Evolutionary conservation across 257 asterid species (phyloP), one percentile per base, ranked within the genome.

Genomic region (Lavandula angustifolia): DNA sequence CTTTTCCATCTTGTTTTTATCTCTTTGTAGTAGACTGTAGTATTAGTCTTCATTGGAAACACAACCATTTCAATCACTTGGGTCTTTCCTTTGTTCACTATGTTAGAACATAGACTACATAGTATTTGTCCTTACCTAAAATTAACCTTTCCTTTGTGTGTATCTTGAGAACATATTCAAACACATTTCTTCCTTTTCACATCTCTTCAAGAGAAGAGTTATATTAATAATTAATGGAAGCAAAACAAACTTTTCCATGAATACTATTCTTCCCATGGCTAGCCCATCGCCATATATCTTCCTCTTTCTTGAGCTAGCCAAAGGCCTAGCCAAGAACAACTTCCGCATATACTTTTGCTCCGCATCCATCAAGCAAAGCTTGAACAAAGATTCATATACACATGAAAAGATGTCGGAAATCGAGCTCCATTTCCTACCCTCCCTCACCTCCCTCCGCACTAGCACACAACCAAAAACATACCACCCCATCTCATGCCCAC

Each of bases 391-490:
- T 4, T n/a, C n/a, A n/a, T n/a, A n/a, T n/a, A n/a, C n/a, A n/a
- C n/a, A n/a, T n/a, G 2, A 2, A 4, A 1, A 6, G 40, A 31
- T 38, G 14, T 9, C 53, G n/a, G 69, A 73, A 48, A 43, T 66
- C 3, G 79, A 78, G 40, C 67, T 73, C 49, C 74, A 47, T 35
- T 38, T 77, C 16, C 75, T 77, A 22, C 77, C 6, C n/a, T 16
- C 7, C 59, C 33, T 10, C 76, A 68, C 1, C 80, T 75, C 38
- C 81, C 79, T 3, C 70, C 81, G 4, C 76, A 69, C 41, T 61
- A 62, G 55, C 85, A 80, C 73, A 80, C 85, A 12, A 80, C 85
- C 48, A 80, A 70, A 3, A 76, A 73, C 50, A 60, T 80, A 14
- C 78, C 85, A 1, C 71, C 75, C 16, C 35, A 73, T 9, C 78